A percentile compares a stretch with the other conserved stretches of the same genome.
Evolutionary conservation across 805 yeast genomes (phyloP).

Genomic region (Candida orba): DNA sequence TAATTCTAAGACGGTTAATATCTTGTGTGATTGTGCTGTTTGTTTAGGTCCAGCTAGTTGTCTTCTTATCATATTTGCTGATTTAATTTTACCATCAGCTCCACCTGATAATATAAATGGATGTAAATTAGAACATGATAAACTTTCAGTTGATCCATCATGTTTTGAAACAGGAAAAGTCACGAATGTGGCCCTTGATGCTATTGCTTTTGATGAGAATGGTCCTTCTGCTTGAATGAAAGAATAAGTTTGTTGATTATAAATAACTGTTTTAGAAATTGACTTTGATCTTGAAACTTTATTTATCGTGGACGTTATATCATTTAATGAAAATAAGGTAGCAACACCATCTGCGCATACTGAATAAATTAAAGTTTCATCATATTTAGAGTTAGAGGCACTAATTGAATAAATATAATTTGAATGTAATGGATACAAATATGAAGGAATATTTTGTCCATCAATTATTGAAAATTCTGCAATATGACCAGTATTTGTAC

Average conservation of each 20-base stretch:
- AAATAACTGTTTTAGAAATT: slow-evolving; percentile 23
- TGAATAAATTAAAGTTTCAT: slow-evolving; percentile 27
- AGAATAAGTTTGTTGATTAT: slow-evolving; percentile 28
- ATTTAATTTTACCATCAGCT: slow-evolving; percentile 39
- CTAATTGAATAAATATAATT: slow-evolving; percentile 30
- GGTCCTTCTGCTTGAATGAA: slow-evolving; percentile 37
- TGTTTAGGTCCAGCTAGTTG: slow-evolving; percentile 29
- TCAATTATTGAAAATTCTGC: slow-evolving; percentile 43
- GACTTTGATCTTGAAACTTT: slow-evolving; percentile 27
- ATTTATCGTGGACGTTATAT: slow-evolving; percentile 23
- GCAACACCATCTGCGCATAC: slow-evolving; percentile 37
- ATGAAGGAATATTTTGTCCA: slow-evolving; percentile 27
- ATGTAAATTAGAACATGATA: slow-evolving; percentile 36
- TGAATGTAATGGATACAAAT: slow-evolving; percentile 30
- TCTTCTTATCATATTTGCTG: slow-evolving; percentile 34
- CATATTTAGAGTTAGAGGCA: slow-evolving; percentile 29
- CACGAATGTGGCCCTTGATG: slow-evolving; percentile 30
- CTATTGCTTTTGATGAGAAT: slow-evolving; percentile 28
- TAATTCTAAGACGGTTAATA: slow-evolving; percentile 30
- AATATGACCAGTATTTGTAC: slow-evolving; percentile 50
- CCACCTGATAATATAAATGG: slow-evolving; percentile 43
- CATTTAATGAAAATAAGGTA: slow-evolving; percentile 29
- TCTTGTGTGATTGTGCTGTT: slow-evolving; percentile 22
- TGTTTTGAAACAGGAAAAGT: slow-evolving; percentile 30
- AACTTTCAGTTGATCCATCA: slow-evolving; percentile 32